Base-by-base conservation (phyloP, 2,329 filamentous ascomycete species). In the Trichoderma koningiopsis region DNA sequence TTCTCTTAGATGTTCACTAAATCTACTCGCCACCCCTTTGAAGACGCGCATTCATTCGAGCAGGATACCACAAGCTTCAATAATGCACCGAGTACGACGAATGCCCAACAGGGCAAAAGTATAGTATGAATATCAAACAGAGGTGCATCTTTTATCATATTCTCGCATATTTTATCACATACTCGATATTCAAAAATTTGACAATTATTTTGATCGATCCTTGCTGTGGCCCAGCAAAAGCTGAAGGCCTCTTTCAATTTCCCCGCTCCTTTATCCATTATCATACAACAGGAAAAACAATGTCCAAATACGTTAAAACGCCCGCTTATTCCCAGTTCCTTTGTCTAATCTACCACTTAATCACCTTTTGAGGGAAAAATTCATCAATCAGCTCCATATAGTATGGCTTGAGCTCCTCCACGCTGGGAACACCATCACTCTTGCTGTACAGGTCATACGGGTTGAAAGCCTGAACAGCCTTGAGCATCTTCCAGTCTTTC, bases 371-470 rank as follows among this genome's bases (percentile, higher is more conserved):
- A 8, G 81, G 81, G 75, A 83, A 83, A 72, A 80, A 83, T 75
- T 83, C 81, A 68, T 80, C 75, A 58, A 83, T 83, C 47, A 83
- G 76, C 71, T 81, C 81, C 76, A 80, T 76, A 71, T 82, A 83
- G 72, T 83, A 82, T 1, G 81, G 81, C 79, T 95, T 96, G 69
- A 97, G 83, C 75, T 92, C 88, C 76, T 93, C 91, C 0, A 90
- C 87, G 69, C 87, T 89, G 1, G 93, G 93, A 27, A 93, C 85
- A 29, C 88, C 92, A 75, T 97, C 93, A 74, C 90, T 94, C 89
- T 97, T 97, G 83, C 91, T 95, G 83, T 97, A 97, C 64, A 97
- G 78, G 77, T 97, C 94, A 75, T 97, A 97, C 0, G 93, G 93
- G 79, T 97, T 97, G 81, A 97, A 97, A 0, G 92, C 92, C 79